phyloP scores from a whole-genome alignment of 2,329 filamentous ascomycete species.

The Arthrobotrys megalospora region DNA sequence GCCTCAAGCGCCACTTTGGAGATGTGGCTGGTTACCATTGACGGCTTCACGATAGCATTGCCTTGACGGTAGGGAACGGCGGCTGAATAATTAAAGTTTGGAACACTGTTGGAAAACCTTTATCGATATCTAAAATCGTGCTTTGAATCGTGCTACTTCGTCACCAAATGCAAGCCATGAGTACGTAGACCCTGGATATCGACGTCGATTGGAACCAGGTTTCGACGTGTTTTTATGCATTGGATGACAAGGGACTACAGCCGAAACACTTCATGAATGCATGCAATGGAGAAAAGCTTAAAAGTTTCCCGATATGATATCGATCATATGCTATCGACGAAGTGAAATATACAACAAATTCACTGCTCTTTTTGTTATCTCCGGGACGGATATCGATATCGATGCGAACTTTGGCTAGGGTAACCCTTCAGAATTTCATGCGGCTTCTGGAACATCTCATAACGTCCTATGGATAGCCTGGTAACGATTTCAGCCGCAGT shows the following conservation, averaged over 20 bases:
- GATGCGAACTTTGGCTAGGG: no score
- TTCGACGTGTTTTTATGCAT: neutral
- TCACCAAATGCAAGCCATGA: neutral
- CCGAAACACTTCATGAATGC: no score
- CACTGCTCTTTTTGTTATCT: neutral
- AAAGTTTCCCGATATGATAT: neutral
- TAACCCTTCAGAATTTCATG: no score
- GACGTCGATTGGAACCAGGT: neutral
- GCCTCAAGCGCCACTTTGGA: conserved; percentile 16
- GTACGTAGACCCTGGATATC: conserved; percentile 1
- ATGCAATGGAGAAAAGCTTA: neutral
- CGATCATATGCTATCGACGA: neutral
- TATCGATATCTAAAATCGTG: neutral
- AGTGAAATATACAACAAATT: neutral
- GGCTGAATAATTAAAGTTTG: neutral
- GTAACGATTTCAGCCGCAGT: no score
- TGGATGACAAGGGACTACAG: no score
- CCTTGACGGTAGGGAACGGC: neutral
- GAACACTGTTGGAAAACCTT: no score
- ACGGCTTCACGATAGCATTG: neutral
- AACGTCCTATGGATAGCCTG: no score
- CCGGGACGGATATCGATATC: neutral
- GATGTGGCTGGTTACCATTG: conserved; percentile 5
- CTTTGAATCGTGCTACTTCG: neutral
- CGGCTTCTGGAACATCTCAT: no score